phyloP scores from a whole-genome alignment of 2,329 filamentous ascomycete species.

The Scleromitrula shiraiana region DNA sequence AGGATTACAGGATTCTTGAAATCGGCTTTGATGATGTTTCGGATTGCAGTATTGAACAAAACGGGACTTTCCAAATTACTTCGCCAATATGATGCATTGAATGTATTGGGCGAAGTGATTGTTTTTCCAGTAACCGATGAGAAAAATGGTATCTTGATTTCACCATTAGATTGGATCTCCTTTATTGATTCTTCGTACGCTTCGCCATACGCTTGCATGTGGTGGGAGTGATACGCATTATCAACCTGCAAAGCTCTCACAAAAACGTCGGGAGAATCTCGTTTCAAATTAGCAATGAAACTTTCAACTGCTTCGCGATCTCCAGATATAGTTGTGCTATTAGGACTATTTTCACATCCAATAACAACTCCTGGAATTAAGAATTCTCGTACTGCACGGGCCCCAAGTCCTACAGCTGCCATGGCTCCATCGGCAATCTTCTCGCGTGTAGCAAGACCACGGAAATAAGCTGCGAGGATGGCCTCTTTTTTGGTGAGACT shows the following conservation, averaged over 20 bases:
- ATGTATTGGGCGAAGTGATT: neutral
- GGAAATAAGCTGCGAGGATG: conserved; percentile 22
- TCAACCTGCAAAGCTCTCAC: conserved; percentile 19
- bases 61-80: conserved; percentile 14
- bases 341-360: conserved; percentile 27
- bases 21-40: neutral
- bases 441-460: conserved; percentile 14
- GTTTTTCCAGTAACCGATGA: conserved; percentile 6
- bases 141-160: neutral
- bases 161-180: neutral
- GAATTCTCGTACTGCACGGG: conserved; percentile 19
- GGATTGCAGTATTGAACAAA: conserved; percentile 11
- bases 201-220: too few species aligned
- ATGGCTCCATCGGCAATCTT: conserved; percentile 34
- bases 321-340: conserved; percentile 23
- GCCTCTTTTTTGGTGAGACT: conserved; percentile 22
- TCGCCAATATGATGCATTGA: conserved; percentile 35
- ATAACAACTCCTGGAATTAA: conserved; percentile 19
- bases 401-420: conserved; percentile 37
- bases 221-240: conserved; percentile 28
- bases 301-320: conserved; percentile 13
- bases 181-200: too few species aligned
- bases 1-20: conserved; percentile 9
- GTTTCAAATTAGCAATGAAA: conserved; percentile 6
- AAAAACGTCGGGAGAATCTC: conserved; percentile 20